These are phyloP conservation scores for Fraxinus floribunda DNA, from an alignment of 305 asterid genomes.

Conservation along the genomic window DNA sequence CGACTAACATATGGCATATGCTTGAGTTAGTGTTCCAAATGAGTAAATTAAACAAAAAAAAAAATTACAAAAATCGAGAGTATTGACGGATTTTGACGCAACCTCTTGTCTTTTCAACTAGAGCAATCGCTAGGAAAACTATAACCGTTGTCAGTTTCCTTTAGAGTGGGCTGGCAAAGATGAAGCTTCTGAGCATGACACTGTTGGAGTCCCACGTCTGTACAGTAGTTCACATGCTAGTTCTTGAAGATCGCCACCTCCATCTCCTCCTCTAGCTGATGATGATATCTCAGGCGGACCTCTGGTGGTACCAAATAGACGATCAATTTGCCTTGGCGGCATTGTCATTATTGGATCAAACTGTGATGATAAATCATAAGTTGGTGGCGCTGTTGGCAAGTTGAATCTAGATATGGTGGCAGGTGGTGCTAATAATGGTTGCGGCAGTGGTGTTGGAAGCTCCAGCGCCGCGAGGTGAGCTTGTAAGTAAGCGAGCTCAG, in stretches of 20 bases:
- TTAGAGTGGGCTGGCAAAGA: slow-evolving; percentile 47
- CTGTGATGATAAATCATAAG: slow-evolving; percentile 66
- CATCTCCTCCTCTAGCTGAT: slow-evolving; percentile 18
- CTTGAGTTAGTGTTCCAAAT: slow-evolving; percentile 2
- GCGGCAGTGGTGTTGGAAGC: slow-evolving; percentile 60
- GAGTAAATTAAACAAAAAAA: neutral
- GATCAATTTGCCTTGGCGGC: slow-evolving; percentile 49
- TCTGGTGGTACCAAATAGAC: slow-evolving; percentile 32
- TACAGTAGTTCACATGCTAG: slow-evolving; percentile 61
- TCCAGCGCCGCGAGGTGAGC: slow-evolving; percentile 73
- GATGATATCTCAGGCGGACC: slow-evolving; percentile 27
- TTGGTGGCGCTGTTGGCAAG: slow-evolving; percentile 52
- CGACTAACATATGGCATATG: neutral
- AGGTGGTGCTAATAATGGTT: slow-evolving; percentile 35
- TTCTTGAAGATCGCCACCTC: slow-evolving; percentile 54
- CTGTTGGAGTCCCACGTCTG: slow-evolving; percentile 40
- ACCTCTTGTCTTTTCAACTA: neutral
- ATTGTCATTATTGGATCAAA: slow-evolving; percentile 59
- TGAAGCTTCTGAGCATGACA: slow-evolving; percentile 43
- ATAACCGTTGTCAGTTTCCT: neutral
- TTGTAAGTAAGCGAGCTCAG: slow-evolving; percentile 69
- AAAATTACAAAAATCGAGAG: neutral
- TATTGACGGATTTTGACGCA: neutral
- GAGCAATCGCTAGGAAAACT: neutral
- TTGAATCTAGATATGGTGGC: slow-evolving; percentile 52